Conservation (phyloP, 352 stramenopile genomes). For the Thalassiosira allenii region DNA sequence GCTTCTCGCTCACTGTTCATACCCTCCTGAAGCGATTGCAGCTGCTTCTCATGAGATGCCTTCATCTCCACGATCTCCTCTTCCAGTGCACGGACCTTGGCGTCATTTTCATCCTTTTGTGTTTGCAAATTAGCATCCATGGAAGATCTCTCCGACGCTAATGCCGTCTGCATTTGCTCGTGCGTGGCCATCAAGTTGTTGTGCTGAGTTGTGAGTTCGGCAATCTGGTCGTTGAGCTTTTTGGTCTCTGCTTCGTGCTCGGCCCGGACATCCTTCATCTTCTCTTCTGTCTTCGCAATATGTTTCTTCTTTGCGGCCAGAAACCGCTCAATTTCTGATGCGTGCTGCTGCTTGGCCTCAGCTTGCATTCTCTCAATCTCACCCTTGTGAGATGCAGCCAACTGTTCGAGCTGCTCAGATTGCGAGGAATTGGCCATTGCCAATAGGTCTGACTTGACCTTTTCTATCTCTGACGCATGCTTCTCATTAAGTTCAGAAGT, state of each 20-base stretch:
- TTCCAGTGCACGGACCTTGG: conserved; percentile 31
- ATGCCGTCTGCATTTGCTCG: conserved; percentile 23
- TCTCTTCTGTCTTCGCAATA: conserved; percentile 39
- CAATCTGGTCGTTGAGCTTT: conserved; percentile 28
- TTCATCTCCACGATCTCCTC: conserved; percentile 11
- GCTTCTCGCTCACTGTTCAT: conserved; percentile 25
- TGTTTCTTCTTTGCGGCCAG: conserved; percentile 36
- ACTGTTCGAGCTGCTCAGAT: conserved; percentile 45
- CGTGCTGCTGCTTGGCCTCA: background rate
- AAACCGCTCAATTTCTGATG: conserved; percentile 28
- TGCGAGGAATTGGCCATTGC: conserved; percentile 34
- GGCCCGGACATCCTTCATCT: conserved; percentile 29
- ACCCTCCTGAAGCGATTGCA: conserved; percentile 10
- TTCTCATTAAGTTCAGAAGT: conserved; percentile 32
- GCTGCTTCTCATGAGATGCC: conserved; percentile 10
- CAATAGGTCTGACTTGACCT: conserved; percentile 40
- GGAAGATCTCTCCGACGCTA: conserved; percentile 21
- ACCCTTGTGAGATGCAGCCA: conserved; percentile 31
- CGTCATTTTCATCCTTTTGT: conserved; percentile 27
- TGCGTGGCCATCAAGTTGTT: conserved; percentile 6
- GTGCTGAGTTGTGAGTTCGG: conserved; percentile 7
- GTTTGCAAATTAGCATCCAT: conserved; percentile 26
- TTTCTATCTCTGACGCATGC: conserved; percentile 11
- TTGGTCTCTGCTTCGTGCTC: conserved; percentile 43
- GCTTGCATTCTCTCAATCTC: conserved; percentile 28